These are phyloP conservation scores for Hypoxylon lienhwacheense DNA, from an alignment of 495 filamentous ascomycete genomes.

Conservation along the genomic window DNA sequence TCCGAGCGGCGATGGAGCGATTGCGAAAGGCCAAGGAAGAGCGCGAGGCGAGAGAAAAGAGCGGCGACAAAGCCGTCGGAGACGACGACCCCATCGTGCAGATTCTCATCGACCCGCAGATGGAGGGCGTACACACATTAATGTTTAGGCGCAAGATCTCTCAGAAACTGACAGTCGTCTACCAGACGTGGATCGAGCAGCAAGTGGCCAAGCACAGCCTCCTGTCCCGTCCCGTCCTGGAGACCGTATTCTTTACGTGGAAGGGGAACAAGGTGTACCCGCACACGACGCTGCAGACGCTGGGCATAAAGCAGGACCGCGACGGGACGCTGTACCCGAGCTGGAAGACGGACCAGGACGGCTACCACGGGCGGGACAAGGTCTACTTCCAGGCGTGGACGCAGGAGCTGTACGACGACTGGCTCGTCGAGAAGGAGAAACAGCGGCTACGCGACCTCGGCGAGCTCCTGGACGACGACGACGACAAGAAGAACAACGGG, in stretches of 20 bases:
- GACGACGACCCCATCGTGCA: slow-evolving; percentile 53
- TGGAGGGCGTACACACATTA: slow-evolving; percentile 62
- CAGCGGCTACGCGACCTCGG: slow-evolving; percentile 37
- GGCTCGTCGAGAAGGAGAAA: slow-evolving; percentile 44
- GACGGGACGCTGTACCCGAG: slow-evolving; percentile 39
- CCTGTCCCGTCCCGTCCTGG: slow-evolving; percentile 41
- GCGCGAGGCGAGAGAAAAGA: slow-evolving; percentile 26
- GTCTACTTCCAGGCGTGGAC: slow-evolving; percentile 77
- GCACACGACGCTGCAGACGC: slow-evolving; percentile 68
- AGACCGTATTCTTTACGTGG: slow-evolving; percentile 75
- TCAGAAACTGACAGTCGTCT: slow-evolving; percentile 66
- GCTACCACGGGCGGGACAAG: slow-evolving; percentile 42
- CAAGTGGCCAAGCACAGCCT: slow-evolving; percentile 57
- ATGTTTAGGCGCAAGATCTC: slow-evolving; percentile 68
- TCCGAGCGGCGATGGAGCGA: slow-evolving; percentile 35
- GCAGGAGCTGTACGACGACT: slow-evolving; percentile 56
- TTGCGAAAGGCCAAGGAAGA: slow-evolving; percentile 31
- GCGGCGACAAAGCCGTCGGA: background rate
- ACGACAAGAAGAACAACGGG: slow-evolving; percentile 19
- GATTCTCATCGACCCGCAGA: slow-evolving; percentile 71
- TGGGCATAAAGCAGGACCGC: slow-evolving; percentile 57
- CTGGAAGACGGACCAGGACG: slow-evolving; percentile 31
- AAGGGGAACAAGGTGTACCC: slow-evolving; percentile 71
- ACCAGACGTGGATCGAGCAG: slow-evolving; percentile 59
- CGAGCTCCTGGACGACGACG: slow-evolving; percentile 27